Percentiles rank a stretch among this genome's conserved stretches.
Evolutionary conservation across 2,329 filamentous ascomycete genomes (phyloP).

Genomic region (Leptographium lundbergii): DNA sequence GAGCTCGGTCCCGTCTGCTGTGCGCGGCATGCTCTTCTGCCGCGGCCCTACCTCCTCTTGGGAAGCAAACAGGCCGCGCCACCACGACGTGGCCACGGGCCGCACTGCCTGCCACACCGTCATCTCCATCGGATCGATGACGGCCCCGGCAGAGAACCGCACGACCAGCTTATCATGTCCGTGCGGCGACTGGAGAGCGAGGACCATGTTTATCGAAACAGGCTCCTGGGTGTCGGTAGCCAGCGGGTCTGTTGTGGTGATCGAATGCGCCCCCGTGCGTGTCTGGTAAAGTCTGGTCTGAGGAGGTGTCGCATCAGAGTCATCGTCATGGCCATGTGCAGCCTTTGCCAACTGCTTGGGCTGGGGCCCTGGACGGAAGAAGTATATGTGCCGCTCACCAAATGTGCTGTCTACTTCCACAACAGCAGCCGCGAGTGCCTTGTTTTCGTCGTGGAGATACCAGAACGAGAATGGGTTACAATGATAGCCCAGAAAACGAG

Average conservation of each 20-base stretch:
- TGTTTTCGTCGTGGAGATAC: conserved; percentile 55
- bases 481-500: conserved; percentile 54
- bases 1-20: conserved; percentile 36
- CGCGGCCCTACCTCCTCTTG: conserved; percentile 45
- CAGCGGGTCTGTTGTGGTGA: conserved; percentile 36
- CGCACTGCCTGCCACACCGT: conserved; percentile 24
- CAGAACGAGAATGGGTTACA: conserved; percentile 72
- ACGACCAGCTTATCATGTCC: conserved; percentile 48
- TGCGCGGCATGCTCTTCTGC: conserved; percentile 39
- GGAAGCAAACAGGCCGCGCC: conserved; percentile 54
- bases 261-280: conserved; percentile 39
- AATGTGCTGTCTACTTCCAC: conserved; percentile 70
- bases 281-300: conserved; percentile 29
- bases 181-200: conserved; percentile 49
- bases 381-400: conserved; percentile 56
- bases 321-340: background rate
- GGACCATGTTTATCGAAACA: conserved; percentile 41
- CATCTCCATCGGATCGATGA: conserved; percentile 37
- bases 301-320: background rate
- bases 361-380: conserved; percentile 23
- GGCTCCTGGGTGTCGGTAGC: conserved; percentile 23
- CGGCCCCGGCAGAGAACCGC: conserved; percentile 34
- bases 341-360: background rate
- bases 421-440: conserved; percentile 49
- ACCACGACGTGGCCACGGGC: conserved; percentile 49